Percentiles rank a stretch among this genome's conserved stretches.
Conservation (phyloP, 2,329 filamentous ascomycete genomes). For the Fusarium pilosicola region DNA sequence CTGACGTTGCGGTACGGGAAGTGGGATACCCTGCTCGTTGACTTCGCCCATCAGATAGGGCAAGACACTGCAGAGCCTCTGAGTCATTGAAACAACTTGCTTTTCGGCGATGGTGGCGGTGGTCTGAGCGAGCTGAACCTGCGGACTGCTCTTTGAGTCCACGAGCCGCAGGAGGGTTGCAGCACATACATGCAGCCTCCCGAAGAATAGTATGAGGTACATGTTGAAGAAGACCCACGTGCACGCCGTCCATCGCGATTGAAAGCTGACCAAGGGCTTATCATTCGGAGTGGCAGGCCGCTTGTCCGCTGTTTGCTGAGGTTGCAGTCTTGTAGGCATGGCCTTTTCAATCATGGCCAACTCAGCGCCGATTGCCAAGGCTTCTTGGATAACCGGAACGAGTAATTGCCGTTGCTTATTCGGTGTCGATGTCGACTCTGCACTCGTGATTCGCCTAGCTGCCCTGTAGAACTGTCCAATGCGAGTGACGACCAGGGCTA, state of each 20-base stretch:
- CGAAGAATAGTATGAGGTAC: conserved; percentile 17
- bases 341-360: conserved; percentile 2
- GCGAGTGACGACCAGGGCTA: conserved; percentile 18
- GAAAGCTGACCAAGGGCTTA: conserved; percentile 6
- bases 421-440: neutral
- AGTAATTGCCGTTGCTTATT: conserved; percentile 6
- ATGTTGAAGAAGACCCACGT: conserved; percentile 12
- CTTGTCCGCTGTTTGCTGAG: conserved; percentile 16
- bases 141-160: neutral
- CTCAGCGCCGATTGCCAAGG: conserved; percentile 17
- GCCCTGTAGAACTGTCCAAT: conserved; percentile 27
- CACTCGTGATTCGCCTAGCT: conserved; percentile 12
- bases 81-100: conserved; percentile 1
- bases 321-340: conserved; percentile 9
- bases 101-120: conserved; percentile 1
- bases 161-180: neutral
- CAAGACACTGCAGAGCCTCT: conserved; percentile 6
- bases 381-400: conserved; percentile 14
- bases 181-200: conserved; percentile 12
- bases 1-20: conserved; percentile 15
- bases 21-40: conserved; percentile 9
- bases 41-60: conserved; percentile 28
- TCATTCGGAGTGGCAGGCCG: neutral
- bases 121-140: conserved; percentile 4
- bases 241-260: conserved; percentile 17